Evolutionary conservation across 78 protist species (phyloP).

Genomic region (Pigoraptor vietnamica): DNA sequence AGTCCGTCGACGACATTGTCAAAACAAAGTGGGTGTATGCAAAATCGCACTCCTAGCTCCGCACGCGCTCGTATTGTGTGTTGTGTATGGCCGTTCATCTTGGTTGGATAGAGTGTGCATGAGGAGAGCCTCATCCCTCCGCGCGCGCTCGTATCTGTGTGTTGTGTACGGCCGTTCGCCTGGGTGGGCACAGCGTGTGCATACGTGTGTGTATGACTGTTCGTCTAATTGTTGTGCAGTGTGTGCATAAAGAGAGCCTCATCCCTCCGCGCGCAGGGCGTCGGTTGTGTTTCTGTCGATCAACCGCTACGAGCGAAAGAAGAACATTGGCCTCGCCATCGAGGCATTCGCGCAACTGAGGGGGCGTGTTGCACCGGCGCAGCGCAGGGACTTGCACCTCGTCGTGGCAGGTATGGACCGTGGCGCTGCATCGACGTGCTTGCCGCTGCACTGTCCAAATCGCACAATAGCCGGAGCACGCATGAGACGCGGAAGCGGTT

Average conservation of each 20-base stretch:
- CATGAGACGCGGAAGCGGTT: too few species aligned
- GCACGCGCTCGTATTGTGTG: not conserved
- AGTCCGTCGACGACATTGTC: not conserved
- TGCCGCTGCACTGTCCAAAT: not conserved
- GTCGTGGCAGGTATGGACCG: slow-evolving; percentile 65
- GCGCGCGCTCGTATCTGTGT: too few species aligned
- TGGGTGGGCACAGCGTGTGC: too few species aligned
- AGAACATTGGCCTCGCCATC: slow-evolving; percentile 85
- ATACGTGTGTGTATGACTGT: too few species aligned
- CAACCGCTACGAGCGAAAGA: slow-evolving; percentile 94
- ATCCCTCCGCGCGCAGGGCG: not conserved
- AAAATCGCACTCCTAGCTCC: too few species aligned
- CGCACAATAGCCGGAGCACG: not conserved
- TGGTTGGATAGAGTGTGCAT: too few species aligned
- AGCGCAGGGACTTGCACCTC: slow-evolving; percentile 10
- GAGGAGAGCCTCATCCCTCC: too few species aligned
- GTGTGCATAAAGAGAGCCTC: too few species aligned
- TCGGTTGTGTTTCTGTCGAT: slow-evolving; percentile 63
- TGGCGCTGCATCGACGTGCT: not conserved
- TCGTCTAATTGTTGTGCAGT: too few species aligned
- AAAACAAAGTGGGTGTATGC: not conserved
- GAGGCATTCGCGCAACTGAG: slow-evolving; percentile 46
- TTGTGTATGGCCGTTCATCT: too few species aligned
- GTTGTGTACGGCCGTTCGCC: too few species aligned
- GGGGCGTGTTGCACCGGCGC: not conserved